These are phyloP conservation scores for Leccinum rimulosum DNA, from an alignment of 768 basidiomycete species.

Conservation along the genomic window DNA sequence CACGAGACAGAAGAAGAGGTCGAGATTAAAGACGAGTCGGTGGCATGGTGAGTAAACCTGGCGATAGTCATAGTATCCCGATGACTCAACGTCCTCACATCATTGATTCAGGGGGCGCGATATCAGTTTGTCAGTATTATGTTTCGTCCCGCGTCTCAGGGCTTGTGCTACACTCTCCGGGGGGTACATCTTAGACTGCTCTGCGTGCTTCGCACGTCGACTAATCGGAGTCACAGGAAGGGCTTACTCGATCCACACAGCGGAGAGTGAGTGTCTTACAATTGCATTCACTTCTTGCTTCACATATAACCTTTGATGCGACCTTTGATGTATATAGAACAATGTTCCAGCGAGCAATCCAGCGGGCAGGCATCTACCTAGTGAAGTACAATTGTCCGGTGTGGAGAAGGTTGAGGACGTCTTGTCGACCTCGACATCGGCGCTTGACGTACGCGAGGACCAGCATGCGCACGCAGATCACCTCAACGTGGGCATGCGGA, in stretches of 20 bases:
- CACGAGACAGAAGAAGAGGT: neutral
- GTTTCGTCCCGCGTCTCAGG: neutral
- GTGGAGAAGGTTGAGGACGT: neutral
- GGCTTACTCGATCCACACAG: neutral
- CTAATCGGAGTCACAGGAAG: neutral
- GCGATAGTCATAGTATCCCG: neutral
- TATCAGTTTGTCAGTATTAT: neutral
- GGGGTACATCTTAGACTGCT: neutral
- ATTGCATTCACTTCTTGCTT: neutral
- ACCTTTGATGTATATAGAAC: neutral
- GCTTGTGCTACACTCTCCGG: neutral
- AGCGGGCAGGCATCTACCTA: neutral
- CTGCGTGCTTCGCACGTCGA: neutral
- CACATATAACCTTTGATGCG: too few relatives aligned
- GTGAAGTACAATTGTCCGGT: neutral
- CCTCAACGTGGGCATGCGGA: neutral
- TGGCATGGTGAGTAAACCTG: slow-evolving; percentile 5
- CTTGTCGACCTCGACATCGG: neutral
- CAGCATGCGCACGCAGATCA: neutral
- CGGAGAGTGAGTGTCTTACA: slow-evolving; percentile 2
- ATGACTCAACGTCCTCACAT: neutral
- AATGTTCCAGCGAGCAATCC: neutral
- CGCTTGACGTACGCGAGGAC: neutral
- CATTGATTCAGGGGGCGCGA: slow-evolving; percentile 1
- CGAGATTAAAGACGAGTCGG: too few relatives aligned